Base-by-base conservation (phyloP, 768 basidiomycete genomes). In the Podaxis pistillaris region DNA sequence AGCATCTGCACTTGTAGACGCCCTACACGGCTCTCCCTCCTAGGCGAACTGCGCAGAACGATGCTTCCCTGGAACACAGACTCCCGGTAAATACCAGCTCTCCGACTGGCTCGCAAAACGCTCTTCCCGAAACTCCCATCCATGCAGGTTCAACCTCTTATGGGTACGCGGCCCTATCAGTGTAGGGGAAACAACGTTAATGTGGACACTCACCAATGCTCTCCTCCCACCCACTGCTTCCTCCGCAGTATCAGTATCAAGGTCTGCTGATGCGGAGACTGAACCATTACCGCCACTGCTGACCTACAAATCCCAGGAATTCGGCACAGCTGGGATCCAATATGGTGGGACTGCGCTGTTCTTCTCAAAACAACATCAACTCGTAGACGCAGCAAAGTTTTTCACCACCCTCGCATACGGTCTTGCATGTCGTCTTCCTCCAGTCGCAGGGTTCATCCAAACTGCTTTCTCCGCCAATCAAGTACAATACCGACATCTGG, bases 171-270 rank as follows among this genome's bases (percentile, higher is more conserved):
- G 57, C 17, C 44, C 41, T 11, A 46, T 46, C 11, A 46, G 57
- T n/a, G 30, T 33, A n/a, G 57, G 57, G 4, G 50, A 58, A 47
- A 58, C 57, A 19, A 49, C 57, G 7, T 58, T n/a, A n/a, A n/a
- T n/a, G 57, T 44, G 36, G 30, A 58, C 30, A 3, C 33, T 46
- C 7, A 44, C 57, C 2, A 22, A 47, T 37, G 57, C 57, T 58
- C 46, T 58, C 2, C 33, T 58, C 12, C 30, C 46, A 9, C 33
- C 46, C 41, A 13, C 6, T 1, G 9, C 46, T 1, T 30, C 44
- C 13, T 49, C 46, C 33, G 7, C 12, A 3, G 57, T 30, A 4
- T 11, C 36, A 2, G 36, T 19, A 4, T 17, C 41, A 44, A 17
- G 3, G 15, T 56, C 55, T 13, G 24, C n/a, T 28, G 51, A 52